phyloP scores from a whole-genome alignment of 495 filamentous ascomycete genomes.

The Lasiosphaeriaceae sp. region DNA sequence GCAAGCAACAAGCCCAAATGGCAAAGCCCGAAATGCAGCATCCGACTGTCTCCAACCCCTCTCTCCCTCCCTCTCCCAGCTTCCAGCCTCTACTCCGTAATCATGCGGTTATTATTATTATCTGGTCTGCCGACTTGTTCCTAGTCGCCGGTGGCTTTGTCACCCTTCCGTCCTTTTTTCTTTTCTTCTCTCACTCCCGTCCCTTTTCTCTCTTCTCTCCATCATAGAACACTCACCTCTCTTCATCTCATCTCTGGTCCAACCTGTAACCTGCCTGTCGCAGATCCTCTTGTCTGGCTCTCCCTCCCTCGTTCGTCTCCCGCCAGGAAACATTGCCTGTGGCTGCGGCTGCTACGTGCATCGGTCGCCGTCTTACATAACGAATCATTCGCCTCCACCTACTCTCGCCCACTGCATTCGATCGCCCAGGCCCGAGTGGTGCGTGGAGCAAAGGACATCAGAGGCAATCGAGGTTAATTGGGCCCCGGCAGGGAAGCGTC shows the following conservation, averaged over 20 bases:
- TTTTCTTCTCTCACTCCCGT: background rate
- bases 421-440: slow-evolving; percentile 2
- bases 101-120: background rate
- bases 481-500: slow-evolving; percentile 24
- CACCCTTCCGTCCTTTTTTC: background rate
- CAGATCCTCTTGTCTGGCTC: background rate
- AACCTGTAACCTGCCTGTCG: background rate
- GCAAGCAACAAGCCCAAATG: background rate
- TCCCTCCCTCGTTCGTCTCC: background rate
- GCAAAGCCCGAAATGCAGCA: no score
- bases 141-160: background rate
- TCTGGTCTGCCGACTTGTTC: background rate
- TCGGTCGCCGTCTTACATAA: slow-evolving; percentile 4
- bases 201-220: background rate
- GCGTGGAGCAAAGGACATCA: slow-evolving; percentile 17
- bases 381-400: slow-evolving; percentile 22
- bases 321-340: no score
- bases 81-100: background rate
- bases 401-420: slow-evolving; percentile 10
- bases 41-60: background rate
- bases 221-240: background rate
- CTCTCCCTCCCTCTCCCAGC: background rate
- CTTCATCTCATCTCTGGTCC: background rate
- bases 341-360: slow-evolving; percentile 3
- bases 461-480: slow-evolving; percentile 24